Evolutionary conservation across 345 rosid genomes (phyloP), one percentile per base, ranked within the genome.

Genomic region (Citrus inodora): DNA sequence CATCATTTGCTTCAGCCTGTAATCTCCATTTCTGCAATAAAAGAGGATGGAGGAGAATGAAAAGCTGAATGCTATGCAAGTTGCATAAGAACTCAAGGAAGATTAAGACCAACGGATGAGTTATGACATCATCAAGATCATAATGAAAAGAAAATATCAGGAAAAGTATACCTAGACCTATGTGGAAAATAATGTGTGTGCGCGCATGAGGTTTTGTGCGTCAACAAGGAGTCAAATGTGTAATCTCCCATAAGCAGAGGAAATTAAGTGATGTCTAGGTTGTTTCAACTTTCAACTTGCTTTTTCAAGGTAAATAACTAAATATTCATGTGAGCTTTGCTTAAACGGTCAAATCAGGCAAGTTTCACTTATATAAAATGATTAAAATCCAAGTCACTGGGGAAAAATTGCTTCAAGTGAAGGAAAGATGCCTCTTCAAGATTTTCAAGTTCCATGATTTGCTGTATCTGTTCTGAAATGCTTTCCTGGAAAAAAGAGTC

Each of bases 1-100:
- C 98, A 63, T 94, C 98, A 32, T 92, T 96, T 65, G 98, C 99
- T 86, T 94, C 98, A 46, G 95, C 97, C 85, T 94, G 97, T 28
- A 96, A 72, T 80, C 42, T 92, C 98, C 99, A 96, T 83, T 87
- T 90, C 98, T 96, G 90, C 76, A 32, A 67, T 70, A 74, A 63
- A 51, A 53, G n/a, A 70, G 11, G 32, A 58, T 1, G 10, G 13
- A 61, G 10, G 3, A 17, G 21, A 24, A 25, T 25, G 74, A 32
- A 70, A 38, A n/a, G 4, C 30, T 67, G 53, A 65, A 37, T 28
- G 5, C 24, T 28, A 70, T 22, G 14, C 68, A n/a, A 10, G 16
- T 22, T 22, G 48, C 7, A 32, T 33, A 11, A 65, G 35, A 64
- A 22, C 48, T 30, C 48, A 30, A 19, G 59, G 59, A 22, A 38